A percentile compares a stretch with the other conserved stretches of the same genome.
These are phyloP conservation scores for Moricandia moricandioides DNA, from an alignment of 345 rosid species.

Conservation along the genomic window DNA sequence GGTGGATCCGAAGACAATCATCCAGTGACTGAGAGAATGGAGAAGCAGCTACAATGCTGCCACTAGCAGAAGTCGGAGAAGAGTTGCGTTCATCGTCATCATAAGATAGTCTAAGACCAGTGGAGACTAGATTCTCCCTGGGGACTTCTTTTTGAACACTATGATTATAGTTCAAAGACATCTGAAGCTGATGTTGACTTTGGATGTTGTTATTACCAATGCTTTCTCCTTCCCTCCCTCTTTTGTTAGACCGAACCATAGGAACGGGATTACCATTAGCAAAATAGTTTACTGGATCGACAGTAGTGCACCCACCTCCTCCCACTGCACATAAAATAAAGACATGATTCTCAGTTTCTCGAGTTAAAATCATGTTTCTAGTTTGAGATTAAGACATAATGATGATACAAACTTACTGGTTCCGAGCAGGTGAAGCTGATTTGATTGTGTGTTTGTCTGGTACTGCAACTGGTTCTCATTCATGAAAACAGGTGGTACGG, in stretches of 20 bases:
- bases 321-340: slow-evolving; percentile 31
- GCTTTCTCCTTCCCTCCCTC: slow-evolving; percentile 51
- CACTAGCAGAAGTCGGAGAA: slow-evolving; percentile 56
- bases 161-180: slow-evolving; percentile 45
- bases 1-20: slow-evolving; percentile 46
- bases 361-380: neutral
- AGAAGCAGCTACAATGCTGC: slow-evolving; percentile 39
- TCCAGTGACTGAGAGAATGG: slow-evolving; percentile 49
- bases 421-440: slow-evolving; percentile 59
- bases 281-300: slow-evolving; percentile 45
- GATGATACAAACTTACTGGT: slow-evolving; percentile 43
- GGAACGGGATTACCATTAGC: slow-evolving; percentile 41
- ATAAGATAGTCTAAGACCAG: slow-evolving; percentile 61
- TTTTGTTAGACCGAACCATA: slow-evolving; percentile 44
- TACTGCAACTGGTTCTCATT: slow-evolving; percentile 53
- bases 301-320: slow-evolving; percentile 43
- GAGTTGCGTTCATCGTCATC: slow-evolving; percentile 78
- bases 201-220: slow-evolving; percentile 23
- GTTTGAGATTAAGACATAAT: neutral
- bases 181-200: slow-evolving; percentile 43
- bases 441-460: slow-evolving; percentile 44
- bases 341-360: neutral
- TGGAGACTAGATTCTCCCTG: slow-evolving; percentile 62
- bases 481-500: slow-evolving; percentile 46
- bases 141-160: slow-evolving; percentile 44